phyloP scores from a whole-genome alignment of 306 rosid genomes.

The Acacia acuminata region DNA sequence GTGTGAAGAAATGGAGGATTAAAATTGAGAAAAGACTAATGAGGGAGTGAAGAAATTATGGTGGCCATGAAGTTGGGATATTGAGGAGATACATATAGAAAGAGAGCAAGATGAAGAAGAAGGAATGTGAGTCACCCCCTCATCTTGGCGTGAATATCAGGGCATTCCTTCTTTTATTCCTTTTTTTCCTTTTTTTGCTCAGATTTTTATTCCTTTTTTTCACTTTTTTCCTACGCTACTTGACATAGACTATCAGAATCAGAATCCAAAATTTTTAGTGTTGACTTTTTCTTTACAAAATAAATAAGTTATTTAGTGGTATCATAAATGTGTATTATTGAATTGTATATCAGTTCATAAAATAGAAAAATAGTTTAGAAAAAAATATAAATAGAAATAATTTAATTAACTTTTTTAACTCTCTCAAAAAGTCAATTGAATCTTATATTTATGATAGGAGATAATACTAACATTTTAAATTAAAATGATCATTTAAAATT shows the following conservation, averaged over 20 bases:
- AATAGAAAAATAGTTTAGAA: too few relatives aligned
- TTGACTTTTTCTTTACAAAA: too few relatives aligned
- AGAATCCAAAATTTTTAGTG: too few relatives aligned
- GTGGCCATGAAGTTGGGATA: not conserved
- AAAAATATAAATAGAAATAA: too few relatives aligned
- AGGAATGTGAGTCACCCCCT: constrained; percentile 21
- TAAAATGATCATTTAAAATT: too few relatives aligned
- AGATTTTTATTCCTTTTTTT: not conserved
- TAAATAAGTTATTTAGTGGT: too few relatives aligned
- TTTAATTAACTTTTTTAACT: too few relatives aligned
- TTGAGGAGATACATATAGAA: not conserved
- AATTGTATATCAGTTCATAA: too few relatives aligned
- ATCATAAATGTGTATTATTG: too few relatives aligned
- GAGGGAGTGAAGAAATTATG: constrained; percentile 2
- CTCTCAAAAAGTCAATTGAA: rapidly evolving
- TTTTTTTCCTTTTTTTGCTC: not conserved
- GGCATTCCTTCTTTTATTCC: not conserved
- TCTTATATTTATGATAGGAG: too few relatives aligned
- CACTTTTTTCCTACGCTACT: not conserved
- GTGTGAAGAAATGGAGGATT: not conserved
- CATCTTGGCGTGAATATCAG: constrained; percentile 34
- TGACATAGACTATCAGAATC: not conserved
- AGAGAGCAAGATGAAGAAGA: constrained; percentile 33
- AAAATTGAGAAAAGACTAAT: not conserved
- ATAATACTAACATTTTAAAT: too few relatives aligned